phyloP scores from a whole-genome alignment of 2,329 filamentous ascomycete species.

The Fusarium sp. region DNA sequence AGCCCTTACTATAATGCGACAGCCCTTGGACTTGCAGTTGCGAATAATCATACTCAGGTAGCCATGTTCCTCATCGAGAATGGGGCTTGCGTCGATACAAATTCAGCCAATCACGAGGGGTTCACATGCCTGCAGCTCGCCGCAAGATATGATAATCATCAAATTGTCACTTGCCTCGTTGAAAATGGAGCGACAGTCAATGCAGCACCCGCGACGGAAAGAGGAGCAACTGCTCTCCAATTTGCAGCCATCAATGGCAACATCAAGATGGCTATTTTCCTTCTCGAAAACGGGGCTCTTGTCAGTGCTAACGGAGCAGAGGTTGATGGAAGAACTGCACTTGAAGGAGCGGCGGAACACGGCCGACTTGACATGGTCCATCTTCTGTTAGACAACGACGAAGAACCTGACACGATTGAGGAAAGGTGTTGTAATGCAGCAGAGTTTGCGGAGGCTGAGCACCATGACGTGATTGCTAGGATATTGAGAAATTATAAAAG shows the following conservation, averaged over 20 bases:
- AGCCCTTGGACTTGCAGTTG: not conserved
- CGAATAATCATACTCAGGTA: accelerated
- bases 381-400: slow-evolving; percentile 12
- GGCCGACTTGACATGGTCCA: slow-evolving; percentile 19
- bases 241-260: not conserved
- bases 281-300: not conserved
- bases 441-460: not conserved
- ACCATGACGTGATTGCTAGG: not conserved
- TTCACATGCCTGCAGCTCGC: too few relatives aligned
- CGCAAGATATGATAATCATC: accelerated
- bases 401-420: not conserved
- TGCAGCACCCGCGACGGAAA: accelerated
- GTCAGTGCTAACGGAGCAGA: not conserved
- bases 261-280: not conserved
- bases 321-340: not conserved
- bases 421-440: not conserved
- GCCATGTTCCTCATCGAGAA: not conserved
- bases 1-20: accelerated
- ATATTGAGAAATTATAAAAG: not conserved
- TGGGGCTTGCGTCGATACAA: too few relatives aligned
- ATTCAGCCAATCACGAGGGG: too few relatives aligned
- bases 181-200: accelerated
- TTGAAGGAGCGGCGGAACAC: not conserved
- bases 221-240: slow-evolving; percentile 2
- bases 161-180: slow-evolving; percentile 16